These are phyloP conservation scores for Colletotrichum kahawae DNA, from an alignment of 2,329 filamentous ascomycete genomes.

Conservation along the genomic window DNA sequence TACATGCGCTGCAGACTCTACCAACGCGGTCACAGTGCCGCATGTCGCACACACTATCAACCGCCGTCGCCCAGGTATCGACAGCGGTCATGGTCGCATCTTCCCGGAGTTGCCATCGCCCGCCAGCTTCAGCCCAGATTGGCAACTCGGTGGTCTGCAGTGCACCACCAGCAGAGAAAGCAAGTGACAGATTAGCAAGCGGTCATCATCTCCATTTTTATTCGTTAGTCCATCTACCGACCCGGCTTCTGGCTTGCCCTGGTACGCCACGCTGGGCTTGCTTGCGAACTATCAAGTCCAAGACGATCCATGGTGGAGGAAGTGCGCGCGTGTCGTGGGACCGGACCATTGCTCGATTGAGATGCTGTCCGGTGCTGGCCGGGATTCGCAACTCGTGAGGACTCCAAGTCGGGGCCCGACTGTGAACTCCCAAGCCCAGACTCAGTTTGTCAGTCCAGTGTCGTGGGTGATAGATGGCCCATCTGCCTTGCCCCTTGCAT, in stretches of 20 bases:
- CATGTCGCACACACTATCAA: neutral
- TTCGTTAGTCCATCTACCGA: neutral
- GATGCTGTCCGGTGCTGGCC: neutral
- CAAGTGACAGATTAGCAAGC: neutral
- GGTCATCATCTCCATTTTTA: neutral
- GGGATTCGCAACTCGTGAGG: neutral
- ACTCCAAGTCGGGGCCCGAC: no score
- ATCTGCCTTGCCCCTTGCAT: constrained; percentile 3
- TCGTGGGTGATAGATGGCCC: neutral
- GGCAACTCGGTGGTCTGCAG: no score
- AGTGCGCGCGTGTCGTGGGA: neutral
- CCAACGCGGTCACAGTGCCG: neutral
- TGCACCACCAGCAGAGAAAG: no score
- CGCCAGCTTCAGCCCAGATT: no score
- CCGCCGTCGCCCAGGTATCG: neutral
- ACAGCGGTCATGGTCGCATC: neutral
- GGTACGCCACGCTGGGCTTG: neutral
- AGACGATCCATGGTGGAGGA: neutral
- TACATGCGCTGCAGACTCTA: neutral
- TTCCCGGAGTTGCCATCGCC: no score
- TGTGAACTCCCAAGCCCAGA: no score
- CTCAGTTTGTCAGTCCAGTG: neutral
- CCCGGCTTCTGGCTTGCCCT: neutral
- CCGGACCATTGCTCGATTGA: neutral
- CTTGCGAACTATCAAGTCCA: neutral